Conservation (phyloP, 2,329 filamentous ascomycete species). For the Didymella segeticola region DNA sequence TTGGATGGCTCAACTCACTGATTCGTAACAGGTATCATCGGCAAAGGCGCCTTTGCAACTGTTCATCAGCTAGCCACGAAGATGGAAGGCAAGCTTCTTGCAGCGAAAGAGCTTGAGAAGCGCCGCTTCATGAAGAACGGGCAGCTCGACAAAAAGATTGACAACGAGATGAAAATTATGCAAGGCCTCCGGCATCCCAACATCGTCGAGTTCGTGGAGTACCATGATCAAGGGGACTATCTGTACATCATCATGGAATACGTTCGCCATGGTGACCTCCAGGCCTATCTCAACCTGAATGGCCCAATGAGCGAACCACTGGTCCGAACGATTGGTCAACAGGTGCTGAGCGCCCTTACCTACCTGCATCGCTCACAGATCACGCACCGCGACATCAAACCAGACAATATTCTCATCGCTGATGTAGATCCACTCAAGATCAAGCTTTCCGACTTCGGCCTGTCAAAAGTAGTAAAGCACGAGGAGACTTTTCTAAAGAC, state of each 20-base stretch:
- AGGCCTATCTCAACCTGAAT: slow-evolving; percentile 69
- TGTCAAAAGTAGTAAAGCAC: slow-evolving; percentile 92
- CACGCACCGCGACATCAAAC: slow-evolving; percentile 98
- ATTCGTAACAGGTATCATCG: slow-evolving; percentile 66
- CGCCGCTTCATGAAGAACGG: slow-evolving; percentile 92
- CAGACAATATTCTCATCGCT: slow-evolving; percentile 92
- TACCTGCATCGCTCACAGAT: slow-evolving; percentile 90
- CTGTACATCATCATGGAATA: slow-evolving; percentile 98
- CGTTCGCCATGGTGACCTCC: slow-evolving; percentile 81
- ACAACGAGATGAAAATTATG: slow-evolving; percentile 99
- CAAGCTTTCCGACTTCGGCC: slow-evolving; percentile 94
- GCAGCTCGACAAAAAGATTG: slow-evolving; percentile 85
- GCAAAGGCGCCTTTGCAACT: slow-evolving; percentile 92
- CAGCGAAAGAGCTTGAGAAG: slow-evolving; percentile 95
- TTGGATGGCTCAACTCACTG: neutral
- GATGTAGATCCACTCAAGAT: slow-evolving; percentile 76
- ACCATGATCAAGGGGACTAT: slow-evolving; percentile 79
- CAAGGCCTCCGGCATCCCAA: slow-evolving; percentile 81
- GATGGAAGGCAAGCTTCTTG: slow-evolving; percentile 81
- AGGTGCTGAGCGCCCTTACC: slow-evolving; percentile 80
- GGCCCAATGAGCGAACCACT: slow-evolving; percentile 70
- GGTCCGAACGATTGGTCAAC: slow-evolving; percentile 74
- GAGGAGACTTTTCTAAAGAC: slow-evolving; percentile 93
- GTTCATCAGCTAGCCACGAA: slow-evolving; percentile 91
- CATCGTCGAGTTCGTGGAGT: slow-evolving; percentile 90